These are phyloP conservation scores for Xanthoconium stramineum DNA, from an alignment of 768 basidiomycete species.

Conservation along the genomic window DNA sequence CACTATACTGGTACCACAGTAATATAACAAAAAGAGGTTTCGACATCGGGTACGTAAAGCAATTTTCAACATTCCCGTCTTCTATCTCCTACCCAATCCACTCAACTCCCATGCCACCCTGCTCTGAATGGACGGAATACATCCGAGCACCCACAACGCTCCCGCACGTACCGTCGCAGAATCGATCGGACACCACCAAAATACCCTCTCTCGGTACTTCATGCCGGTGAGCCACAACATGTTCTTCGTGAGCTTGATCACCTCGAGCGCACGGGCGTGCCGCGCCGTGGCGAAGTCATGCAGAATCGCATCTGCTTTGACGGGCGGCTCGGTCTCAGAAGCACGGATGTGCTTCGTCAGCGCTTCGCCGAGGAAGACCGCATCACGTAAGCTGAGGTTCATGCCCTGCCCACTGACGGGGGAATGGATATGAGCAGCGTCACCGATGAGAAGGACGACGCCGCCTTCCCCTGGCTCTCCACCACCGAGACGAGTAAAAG, in stretches of 20 bases:
- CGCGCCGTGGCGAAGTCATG: constrained; percentile 35
- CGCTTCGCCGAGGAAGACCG: constrained; percentile 42
- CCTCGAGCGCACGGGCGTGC: constrained; percentile 38
- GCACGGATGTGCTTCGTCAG: constrained; percentile 36
- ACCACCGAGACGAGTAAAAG: constrained; percentile 31
- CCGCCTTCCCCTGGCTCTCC: constrained; percentile 11
- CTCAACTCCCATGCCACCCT: constrained; percentile 3
- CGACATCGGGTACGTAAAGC: not conserved
- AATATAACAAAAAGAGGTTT: not conserved
- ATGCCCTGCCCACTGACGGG: constrained; percentile 57
- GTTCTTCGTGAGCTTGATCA: constrained; percentile 41
- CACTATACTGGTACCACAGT: not conserved
- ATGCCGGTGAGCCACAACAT: constrained; percentile 26
- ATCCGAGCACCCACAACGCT: constrained; percentile 20
- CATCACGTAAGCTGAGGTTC: constrained; percentile 59
- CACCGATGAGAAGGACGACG: constrained; percentile 34
- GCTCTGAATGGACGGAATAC: constrained; percentile 5
- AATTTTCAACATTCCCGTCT: not conserved
- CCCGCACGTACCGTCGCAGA: constrained; percentile 26
- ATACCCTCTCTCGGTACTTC: constrained; percentile 13
- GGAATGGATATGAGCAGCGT: constrained; percentile 54
- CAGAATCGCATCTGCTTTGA: constrained; percentile 32
- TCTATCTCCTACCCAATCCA: not conserved
- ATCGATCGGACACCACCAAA: constrained; percentile 27
- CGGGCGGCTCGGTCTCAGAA: constrained; percentile 1